These are phyloP conservation scores for Ceratocystis lukuohia DNA, from an alignment of 2,329 filamentous ascomycete species.

Conservation along the genomic window DNA sequence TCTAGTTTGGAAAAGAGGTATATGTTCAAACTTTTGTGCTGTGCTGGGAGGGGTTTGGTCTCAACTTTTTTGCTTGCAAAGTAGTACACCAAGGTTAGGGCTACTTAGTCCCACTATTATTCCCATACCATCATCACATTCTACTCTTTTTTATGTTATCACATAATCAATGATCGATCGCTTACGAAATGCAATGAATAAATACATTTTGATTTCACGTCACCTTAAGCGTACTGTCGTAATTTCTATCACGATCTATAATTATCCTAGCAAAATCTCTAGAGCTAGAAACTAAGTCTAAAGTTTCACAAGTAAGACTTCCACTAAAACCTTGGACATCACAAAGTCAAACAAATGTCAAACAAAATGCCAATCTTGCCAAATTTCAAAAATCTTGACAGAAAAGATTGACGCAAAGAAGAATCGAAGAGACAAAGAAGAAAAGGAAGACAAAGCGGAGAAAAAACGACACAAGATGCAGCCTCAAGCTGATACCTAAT, in stretches of 20 bases:
- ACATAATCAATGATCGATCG: background rate
- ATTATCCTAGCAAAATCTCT: slow-evolving; percentile 3
- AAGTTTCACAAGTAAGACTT: background rate
- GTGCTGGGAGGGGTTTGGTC: background rate
- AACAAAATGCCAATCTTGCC: slow-evolving; percentile 3
- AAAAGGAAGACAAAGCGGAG: slow-evolving; percentile 4
- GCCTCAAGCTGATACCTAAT: slow-evolving; percentile 1
- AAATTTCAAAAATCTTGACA: background rate
- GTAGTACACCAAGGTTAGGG: background rate
- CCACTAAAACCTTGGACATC: background rate
- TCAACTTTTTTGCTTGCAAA: background rate
- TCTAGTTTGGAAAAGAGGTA: too few species aligned
- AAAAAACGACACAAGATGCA: slow-evolving; percentile 7
- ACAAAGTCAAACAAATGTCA: slow-evolving; percentile 11
- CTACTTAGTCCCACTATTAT: background rate
- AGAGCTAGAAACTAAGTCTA: background rate
- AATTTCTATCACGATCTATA: slow-evolving; percentile 4
- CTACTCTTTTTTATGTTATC: background rate
- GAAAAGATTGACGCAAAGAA: slow-evolving; percentile 7
- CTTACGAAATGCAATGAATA: too few species aligned
- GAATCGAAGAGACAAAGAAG: slow-evolving; percentile 8
- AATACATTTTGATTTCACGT: too few species aligned
- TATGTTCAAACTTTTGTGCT: too few species aligned
- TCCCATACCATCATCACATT: slow-evolving; percentile 7
- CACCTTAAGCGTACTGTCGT: background rate